Evolutionary conservation across 1,284 basidiomycete species (phyloP).

Genomic region (Lentinula novae-zelandiae): DNA sequence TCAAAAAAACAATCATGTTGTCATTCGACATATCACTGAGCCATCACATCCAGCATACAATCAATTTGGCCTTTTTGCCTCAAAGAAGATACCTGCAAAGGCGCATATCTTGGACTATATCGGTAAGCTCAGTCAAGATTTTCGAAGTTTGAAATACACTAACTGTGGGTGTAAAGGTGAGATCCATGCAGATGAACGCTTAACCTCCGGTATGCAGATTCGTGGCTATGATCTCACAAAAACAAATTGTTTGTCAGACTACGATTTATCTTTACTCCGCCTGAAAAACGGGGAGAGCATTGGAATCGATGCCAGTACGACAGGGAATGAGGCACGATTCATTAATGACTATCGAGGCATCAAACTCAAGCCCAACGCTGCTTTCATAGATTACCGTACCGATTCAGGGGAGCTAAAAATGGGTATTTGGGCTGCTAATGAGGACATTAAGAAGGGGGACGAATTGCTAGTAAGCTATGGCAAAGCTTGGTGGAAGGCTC

Average conservation of each 20-base stretch:
- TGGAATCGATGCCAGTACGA: slow-evolving; percentile 68
- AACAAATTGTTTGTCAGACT: slow-evolving; percentile 42
- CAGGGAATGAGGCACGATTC: slow-evolving; percentile 86
- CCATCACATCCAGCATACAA: slow-evolving; percentile 73
- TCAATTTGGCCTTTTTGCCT: slow-evolving; percentile 81
- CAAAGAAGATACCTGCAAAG: slow-evolving; percentile 60
- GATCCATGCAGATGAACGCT: slow-evolving; percentile 73
- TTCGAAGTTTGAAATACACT: not conserved
- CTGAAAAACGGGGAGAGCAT: slow-evolving; percentile 48
- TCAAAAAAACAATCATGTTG: slow-evolving; percentile 18
- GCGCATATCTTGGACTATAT: slow-evolving; percentile 79
- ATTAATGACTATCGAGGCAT: slow-evolving; percentile 87
- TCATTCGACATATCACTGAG: slow-evolving; percentile 43
- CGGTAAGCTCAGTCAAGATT: slow-evolving; percentile 31
- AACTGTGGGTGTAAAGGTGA: slow-evolving; percentile 40
- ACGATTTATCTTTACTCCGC: slow-evolving; percentile 81
- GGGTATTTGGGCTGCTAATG: slow-evolving; percentile 62
- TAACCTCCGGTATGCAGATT: slow-evolving; percentile 34
- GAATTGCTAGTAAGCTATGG: slow-evolving; percentile 91
- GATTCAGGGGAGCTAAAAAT: slow-evolving; percentile 69
- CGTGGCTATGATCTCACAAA: not conserved
- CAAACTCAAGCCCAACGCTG: slow-evolving; percentile 62
- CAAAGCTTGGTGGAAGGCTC: slow-evolving; percentile 83
- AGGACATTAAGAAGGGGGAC: slow-evolving; percentile 72
- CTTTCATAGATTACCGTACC: slow-evolving; percentile 62